These are phyloP conservation scores for Eucalyptus brandiana DNA, from an alignment of 345 rosid species.

Conservation along the genomic window DNA sequence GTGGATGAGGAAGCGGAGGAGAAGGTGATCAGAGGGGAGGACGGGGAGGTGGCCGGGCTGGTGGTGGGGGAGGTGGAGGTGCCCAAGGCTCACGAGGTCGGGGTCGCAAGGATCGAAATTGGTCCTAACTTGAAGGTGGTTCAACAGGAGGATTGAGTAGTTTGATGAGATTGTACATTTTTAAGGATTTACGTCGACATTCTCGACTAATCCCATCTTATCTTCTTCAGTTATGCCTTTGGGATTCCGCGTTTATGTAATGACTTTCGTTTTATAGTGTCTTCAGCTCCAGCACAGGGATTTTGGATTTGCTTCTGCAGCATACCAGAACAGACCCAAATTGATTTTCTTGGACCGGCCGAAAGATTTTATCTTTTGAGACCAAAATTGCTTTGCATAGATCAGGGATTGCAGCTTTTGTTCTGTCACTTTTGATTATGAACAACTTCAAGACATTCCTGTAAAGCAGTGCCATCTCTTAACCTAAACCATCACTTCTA, in stretches of 20 bases:
- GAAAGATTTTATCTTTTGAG: too few species aligned
- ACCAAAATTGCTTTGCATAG: neutral
- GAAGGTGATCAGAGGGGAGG: slow-evolving; percentile 17
- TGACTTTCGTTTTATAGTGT: neutral
- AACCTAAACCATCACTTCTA: too few species aligned
- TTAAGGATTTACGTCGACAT: neutral
- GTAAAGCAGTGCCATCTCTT: too few species aligned
- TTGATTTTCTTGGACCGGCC: too few species aligned
- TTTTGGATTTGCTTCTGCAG: neutral
- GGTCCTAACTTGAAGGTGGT: slow-evolving; percentile 23
- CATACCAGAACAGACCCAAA: neutral
- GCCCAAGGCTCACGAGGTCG: slow-evolving; percentile 38
- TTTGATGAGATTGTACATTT: neutral
- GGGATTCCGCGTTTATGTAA: neutral
- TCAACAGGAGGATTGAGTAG: neutral
- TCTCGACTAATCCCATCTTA: neutral
- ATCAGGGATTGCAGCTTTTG: neutral
- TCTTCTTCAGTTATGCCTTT: neutral
- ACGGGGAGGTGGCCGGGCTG: neutral
- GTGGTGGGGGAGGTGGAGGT: slow-evolving; percentile 62
- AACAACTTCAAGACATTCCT: fast-evolving
- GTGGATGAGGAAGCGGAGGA: slow-evolving; percentile 35
- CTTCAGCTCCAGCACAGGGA: neutral
- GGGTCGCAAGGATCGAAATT: slow-evolving; percentile 55
- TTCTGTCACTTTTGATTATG: too few species aligned